phyloP scores from a whole-genome alignment of 2,329 filamentous ascomycete genomes.

The Exophiala viscosa region DNA sequence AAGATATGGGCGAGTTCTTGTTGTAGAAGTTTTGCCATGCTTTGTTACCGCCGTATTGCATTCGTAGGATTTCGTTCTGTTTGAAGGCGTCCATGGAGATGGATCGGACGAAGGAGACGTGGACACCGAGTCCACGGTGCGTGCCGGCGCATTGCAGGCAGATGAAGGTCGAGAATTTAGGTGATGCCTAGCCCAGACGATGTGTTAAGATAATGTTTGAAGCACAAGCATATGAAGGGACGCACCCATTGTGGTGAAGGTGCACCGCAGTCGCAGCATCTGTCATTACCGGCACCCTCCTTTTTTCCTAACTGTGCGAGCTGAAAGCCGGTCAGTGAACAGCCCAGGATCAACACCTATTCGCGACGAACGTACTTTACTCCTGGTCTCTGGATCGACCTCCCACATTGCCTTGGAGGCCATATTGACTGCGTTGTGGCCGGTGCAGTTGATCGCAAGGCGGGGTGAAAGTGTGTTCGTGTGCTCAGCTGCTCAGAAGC shows the following conservation, averaged over 20 bases:
- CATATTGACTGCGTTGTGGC: constrained; percentile 19
- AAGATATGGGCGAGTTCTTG: constrained; percentile 64
- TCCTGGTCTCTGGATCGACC: constrained; percentile 93
- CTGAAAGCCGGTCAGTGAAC: constrained; percentile 43
- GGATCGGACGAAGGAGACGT: constrained; percentile 96
- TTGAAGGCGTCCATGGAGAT: constrained; percentile 99
- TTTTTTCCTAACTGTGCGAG: constrained; percentile 85
- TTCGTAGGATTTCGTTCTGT: constrained; percentile 82
- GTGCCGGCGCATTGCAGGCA: constrained; percentile 93
- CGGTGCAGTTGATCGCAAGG: background rate
- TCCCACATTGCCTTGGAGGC: constrained; percentile 72
- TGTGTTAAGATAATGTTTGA: no score
- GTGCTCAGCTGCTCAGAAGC: constrained; percentile 2
- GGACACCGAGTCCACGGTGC: constrained; percentile 89
- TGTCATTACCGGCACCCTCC: constrained; percentile 69
- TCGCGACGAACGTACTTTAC: constrained; percentile 62
- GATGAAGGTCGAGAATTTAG: constrained; percentile 98
- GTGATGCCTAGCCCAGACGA: constrained; percentile 56
- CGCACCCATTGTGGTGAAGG: constrained; percentile 95
- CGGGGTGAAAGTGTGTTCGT: constrained; percentile 5
- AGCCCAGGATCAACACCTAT: no score
- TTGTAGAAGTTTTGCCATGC: constrained; percentile 87
- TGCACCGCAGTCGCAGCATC: constrained; percentile 92
- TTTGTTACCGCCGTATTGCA: constrained; percentile 88
- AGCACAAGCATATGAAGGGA: background rate